Base-by-base conservation (phyloP, 495 filamentous ascomycete genomes). In the Apodospora peruviana region DNA sequence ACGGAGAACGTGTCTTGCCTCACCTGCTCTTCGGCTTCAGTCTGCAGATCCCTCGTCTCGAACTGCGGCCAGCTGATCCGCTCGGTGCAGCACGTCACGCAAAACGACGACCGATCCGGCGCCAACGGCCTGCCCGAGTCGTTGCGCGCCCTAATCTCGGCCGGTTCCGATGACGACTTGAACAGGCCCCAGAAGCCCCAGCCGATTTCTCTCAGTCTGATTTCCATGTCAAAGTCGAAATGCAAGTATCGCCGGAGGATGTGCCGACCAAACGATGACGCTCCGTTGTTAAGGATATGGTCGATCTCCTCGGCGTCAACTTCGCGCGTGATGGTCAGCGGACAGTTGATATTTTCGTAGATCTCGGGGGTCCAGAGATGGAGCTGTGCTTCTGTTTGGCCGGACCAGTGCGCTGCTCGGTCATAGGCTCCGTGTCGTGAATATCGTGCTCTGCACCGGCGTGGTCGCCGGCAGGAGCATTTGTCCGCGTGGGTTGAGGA, bases 301-400 rank as follows among this genome's bases (percentile, higher is more conserved):
- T 59, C 56, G 20, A 59, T 53, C 14, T 38, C 21, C 9, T 36
- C 56, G 1, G 49, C 49, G 40, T 53, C 46, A 17, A 59, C 52
- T 24, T 56, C 52, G 3, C 57, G 49, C 14, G 44, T 55, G 14
- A 59, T 25, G 37, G 52, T 59, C 9, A 53, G 22, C n/a, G 57
- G 57, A 32, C 45, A 50, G 49, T 47, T 56, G 22, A 56, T 47
- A 34, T 27, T 55, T 19, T 53, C 45, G 52, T 59, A 59, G 42
- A 59, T 59, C 50, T 59, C 57, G 18, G 57, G 57, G 18, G 57
- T 56, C 57, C 57, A 59, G 14, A 59, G 50, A 35, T 59, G 57
- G 19, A 59, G 52, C 35, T 55, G 52, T 5, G 57, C 57, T 39
- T 59, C 57, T 1, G 57, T 56, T 36, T 59, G 52, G 7, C 57